These are phyloP conservation scores for Debaryomyces hansenii DNA, from an alignment of 805 yeast genomes.

Conservation along the genomic window DNA sequence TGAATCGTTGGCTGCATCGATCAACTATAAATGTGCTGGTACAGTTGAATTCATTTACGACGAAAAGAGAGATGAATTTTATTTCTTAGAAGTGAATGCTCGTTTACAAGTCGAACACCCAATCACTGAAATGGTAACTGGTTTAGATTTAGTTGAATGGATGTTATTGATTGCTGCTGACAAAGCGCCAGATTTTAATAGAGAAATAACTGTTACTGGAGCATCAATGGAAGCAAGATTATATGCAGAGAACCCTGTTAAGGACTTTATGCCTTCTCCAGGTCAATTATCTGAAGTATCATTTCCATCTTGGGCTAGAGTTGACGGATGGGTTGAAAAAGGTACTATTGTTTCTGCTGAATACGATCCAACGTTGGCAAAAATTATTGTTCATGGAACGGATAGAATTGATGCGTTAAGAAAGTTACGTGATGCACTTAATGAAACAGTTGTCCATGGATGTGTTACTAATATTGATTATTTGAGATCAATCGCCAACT, in stretches of 20 bases:
- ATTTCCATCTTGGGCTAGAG: slow-evolving; percentile 90
- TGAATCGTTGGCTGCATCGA: slow-evolving; percentile 73
- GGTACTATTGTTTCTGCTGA: slow-evolving; percentile 90
- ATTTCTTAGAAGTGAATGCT: slow-evolving; percentile 94
- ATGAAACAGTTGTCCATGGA: slow-evolving; percentile 86
- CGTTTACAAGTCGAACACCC: slow-evolving; percentile 98
- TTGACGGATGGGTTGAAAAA: slow-evolving; percentile 90
- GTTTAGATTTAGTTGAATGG: slow-evolving; percentile 95
- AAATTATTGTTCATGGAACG: slow-evolving; percentile 91
- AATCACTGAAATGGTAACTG: slow-evolving; percentile 92
- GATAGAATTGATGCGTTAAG: slow-evolving; percentile 82
- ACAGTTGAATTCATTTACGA: slow-evolving; percentile 96
- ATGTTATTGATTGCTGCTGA: slow-evolving; percentile 93
- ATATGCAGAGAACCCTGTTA: slow-evolving; percentile 96
- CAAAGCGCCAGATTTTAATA: slow-evolving; percentile 74
- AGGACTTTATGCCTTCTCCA: slow-evolving; percentile 93
- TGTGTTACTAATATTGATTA: slow-evolving; percentile 90
- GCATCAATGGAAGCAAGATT: slow-evolving; percentile 96
- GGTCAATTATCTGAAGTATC: slow-evolving; percentile 84
- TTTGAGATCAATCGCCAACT: slow-evolving; percentile 78
- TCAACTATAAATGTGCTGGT: slow-evolving; percentile 96
- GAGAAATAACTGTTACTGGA: slow-evolving; percentile 64
- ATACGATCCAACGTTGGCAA: slow-evolving; percentile 95
- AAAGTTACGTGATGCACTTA: slow-evolving; percentile 75
- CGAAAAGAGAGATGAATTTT: slow-evolving; percentile 80